phyloP scores from a whole-genome alignment of 108 stramenopile genomes.

The Schizochytrium sp. region DNA sequence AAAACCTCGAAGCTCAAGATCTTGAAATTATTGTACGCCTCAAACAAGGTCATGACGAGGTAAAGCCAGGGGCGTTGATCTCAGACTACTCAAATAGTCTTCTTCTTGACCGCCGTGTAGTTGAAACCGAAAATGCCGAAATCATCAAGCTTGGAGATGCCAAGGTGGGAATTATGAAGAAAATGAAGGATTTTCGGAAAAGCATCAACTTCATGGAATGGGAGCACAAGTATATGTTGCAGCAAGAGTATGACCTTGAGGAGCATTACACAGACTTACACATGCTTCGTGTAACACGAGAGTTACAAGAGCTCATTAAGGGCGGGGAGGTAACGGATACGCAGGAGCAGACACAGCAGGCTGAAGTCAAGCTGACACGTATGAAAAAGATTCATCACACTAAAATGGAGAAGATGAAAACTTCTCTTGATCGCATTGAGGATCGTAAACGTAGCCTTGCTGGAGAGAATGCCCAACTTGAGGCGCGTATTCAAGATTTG shows the following conservation, averaged over 20 bases:
- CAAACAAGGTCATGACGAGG: constrained; percentile 78
- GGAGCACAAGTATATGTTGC: constrained; percentile 71
- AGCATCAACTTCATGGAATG: constrained; percentile 78
- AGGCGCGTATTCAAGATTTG: constrained; percentile 63
- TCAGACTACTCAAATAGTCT: constrained; percentile 74
- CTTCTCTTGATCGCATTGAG: background rate
- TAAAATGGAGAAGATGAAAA: constrained; percentile 25
- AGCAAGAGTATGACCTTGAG: constrained; percentile 70
- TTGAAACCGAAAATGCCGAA: constrained; percentile 71
- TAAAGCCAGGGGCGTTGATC: constrained; percentile 71
- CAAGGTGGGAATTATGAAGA: constrained; percentile 69
- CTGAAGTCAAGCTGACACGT: constrained; percentile 61
- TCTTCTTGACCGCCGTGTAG: constrained; percentile 70
- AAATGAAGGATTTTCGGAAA: constrained; percentile 76
- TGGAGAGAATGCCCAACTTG: constrained; percentile 63
- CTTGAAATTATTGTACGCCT: constrained; percentile 71
- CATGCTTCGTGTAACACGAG: constrained; percentile 78
- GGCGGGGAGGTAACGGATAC: constrained; percentile 67
- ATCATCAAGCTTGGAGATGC: constrained; percentile 67
- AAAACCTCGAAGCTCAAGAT: constrained; percentile 26
- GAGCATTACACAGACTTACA: constrained; percentile 79
- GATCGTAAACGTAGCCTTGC: background rate
- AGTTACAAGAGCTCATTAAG: constrained; percentile 75
- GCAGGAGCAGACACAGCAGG: constrained; percentile 61
- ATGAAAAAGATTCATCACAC: constrained; percentile 65